phyloP scores from a whole-genome alignment of 257 asterid genomes.

The Jacaranda mimosifolia region DNA sequence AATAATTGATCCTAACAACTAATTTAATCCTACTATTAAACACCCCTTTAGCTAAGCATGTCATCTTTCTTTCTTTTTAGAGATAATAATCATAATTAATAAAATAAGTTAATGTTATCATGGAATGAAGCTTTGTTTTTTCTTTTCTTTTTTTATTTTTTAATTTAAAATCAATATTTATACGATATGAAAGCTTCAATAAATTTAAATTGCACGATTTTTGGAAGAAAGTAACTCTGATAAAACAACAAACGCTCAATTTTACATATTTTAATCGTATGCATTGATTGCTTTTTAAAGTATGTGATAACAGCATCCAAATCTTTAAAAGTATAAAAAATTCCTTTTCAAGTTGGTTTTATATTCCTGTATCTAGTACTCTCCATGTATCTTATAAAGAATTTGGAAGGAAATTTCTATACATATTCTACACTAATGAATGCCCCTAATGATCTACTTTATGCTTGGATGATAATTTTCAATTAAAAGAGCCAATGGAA shows the following conservation, averaged over 20 bases:
- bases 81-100: not conserved
- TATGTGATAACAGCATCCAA: not conserved
- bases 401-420: slow-evolving; percentile 21
- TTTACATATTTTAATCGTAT: not conserved
- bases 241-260: not conserved
- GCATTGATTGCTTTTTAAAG: not conserved
- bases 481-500: slow-evolving; percentile 47
- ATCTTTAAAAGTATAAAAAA: not conserved
- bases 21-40: slow-evolving; percentile 35
- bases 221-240: not conserved
- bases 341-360: not conserved
- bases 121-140: not conserved
- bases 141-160: too few relatives aligned
- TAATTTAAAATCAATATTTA: not conserved
- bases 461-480: slow-evolving; percentile 44
- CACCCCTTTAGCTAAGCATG: too few relatives aligned
- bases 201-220: not conserved
- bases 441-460: slow-evolving; percentile 43
- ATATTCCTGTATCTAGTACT: not conserved
- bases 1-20: slow-evolving; percentile 45
- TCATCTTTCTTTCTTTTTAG: slow-evolving; percentile 11
- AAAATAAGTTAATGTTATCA: not conserved
- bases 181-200: not conserved
- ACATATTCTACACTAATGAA: not conserved
- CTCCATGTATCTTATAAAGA: slow-evolving; percentile 18